phyloP scores from a whole-genome alignment of 495 filamentous ascomycete genomes.

The Aspergillus carlsbadensis region DNA sequence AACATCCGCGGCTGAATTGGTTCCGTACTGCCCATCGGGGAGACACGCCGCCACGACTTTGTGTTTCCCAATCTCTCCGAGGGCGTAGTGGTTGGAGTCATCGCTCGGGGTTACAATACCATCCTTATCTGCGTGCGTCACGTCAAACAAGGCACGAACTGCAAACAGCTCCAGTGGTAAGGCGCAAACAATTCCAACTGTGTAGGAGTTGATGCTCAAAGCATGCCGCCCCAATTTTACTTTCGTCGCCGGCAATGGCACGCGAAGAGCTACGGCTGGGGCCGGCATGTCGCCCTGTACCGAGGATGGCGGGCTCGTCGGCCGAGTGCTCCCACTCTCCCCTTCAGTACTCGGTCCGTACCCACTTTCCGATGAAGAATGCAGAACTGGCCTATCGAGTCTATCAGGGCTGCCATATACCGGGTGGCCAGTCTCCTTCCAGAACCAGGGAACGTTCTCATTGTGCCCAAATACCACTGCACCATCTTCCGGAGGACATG shows the following conservation, averaged over 20 bases:
- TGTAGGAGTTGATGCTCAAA: slow-evolving; percentile 24
- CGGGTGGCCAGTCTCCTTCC: not conserved
- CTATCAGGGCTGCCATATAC: not conserved
- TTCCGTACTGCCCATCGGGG: slow-evolving; percentile 34
- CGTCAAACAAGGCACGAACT: slow-evolving; percentile 39
- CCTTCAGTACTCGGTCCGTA: not conserved
- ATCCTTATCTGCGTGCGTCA: slow-evolving; percentile 11
- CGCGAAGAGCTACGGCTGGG: too few relatives aligned
- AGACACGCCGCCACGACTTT: slow-evolving; percentile 41
- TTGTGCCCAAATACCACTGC: slow-evolving; percentile 6
- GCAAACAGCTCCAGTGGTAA: slow-evolving; percentile 37
- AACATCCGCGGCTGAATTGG: slow-evolving; percentile 29
- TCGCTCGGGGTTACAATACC: not conserved
- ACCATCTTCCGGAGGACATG: not conserved
- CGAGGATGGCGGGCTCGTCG: too few relatives aligned
- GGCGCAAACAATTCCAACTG: slow-evolving; percentile 49
- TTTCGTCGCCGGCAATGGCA: too few relatives aligned
- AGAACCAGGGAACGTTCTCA: not conserved
- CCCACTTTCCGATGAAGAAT: not conserved
- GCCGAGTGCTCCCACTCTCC: not conserved
- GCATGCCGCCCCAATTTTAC: too few relatives aligned
- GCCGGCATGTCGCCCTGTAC: too few relatives aligned
- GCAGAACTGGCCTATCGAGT: too few relatives aligned
- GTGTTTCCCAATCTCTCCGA: slow-evolving; percentile 38
- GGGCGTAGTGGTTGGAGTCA: slow-evolving; percentile 37